These are phyloP conservation scores for Mycosarcoma mackinlayi DNA, from an alignment of 1,284 basidiomycete genomes.

Conservation along the genomic window DNA sequence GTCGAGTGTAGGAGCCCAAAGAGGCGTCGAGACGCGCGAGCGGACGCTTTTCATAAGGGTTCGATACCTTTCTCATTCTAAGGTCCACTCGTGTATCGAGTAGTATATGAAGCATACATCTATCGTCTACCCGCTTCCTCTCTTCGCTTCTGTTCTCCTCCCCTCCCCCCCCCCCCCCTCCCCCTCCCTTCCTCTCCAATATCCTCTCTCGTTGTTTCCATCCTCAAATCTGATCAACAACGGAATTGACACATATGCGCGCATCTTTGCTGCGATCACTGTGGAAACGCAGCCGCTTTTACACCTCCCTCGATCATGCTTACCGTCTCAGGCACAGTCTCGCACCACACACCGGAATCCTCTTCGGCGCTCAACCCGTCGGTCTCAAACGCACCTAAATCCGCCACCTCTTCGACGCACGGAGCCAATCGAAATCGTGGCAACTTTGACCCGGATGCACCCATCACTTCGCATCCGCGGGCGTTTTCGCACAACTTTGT, in stretches of 20 bases:
- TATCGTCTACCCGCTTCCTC: too few relatives aligned
- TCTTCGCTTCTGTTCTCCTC: neutral
- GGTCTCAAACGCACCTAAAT: constrained; percentile 55
- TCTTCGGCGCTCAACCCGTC: constrained; percentile 35
- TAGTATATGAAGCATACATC: constrained; percentile 63
- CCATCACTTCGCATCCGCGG: constrained; percentile 53
- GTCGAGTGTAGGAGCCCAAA: neutral
- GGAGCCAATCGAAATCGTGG: constrained; percentile 17
- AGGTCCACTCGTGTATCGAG: constrained; percentile 42
- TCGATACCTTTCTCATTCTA: constrained; percentile 32
- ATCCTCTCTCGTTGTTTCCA: neutral
- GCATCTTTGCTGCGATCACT: too few relatives aligned
- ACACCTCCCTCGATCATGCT: constrained; percentile 55
- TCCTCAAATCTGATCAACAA: too few relatives aligned
- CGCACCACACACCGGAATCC: constrained; percentile 64
- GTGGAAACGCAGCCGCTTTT: constrained; percentile 45
- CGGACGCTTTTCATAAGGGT: constrained; percentile 51
- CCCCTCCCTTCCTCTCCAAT: neutral
- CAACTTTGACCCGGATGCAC: constrained; percentile 57
- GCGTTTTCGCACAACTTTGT: constrained; percentile 63
- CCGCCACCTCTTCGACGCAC: constrained; percentile 45
- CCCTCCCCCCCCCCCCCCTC: neutral
- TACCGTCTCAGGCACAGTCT: constrained; percentile 59
- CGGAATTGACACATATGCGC: too few relatives aligned
- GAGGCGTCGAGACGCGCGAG: neutral